Evolutionary conservation across 176 grass and related monocot species (phyloP).

Genomic region (Oryza rufipogon): DNA sequence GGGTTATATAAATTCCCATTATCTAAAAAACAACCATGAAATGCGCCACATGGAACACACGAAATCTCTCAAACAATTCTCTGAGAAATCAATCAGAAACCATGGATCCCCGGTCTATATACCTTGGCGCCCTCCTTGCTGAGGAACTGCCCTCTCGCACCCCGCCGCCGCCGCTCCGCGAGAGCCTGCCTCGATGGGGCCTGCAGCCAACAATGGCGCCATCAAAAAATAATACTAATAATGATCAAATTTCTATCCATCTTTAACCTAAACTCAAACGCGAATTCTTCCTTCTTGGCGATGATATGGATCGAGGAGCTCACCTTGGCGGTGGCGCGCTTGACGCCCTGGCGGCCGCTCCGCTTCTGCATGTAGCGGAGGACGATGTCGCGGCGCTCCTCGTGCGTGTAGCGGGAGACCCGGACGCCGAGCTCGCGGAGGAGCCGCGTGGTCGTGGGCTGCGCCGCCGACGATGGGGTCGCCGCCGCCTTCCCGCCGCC

Average conservation of each 20-base stretch:
- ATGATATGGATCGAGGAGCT: background rate
- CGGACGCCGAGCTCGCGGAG: constrained; percentile 83
- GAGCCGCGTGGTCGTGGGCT: constrained; percentile 68
- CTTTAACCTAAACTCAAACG: background rate
- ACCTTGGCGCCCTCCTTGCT: constrained; percentile 84
- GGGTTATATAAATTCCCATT: too few relatives aligned
- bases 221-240: background rate
- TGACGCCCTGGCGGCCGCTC: constrained; percentile 67
- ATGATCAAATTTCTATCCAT: background rate
- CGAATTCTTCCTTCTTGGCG: background rate
- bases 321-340: constrained; percentile 73
- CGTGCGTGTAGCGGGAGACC: constrained; percentile 84
- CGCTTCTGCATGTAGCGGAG: constrained; percentile 97
- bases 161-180: constrained; percentile 78
- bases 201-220: constrained; percentile 44
- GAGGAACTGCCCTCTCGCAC: constrained; percentile 83
- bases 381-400: constrained; percentile 96
- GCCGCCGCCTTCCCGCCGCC: constrained; percentile 4
- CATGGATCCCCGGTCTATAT: constrained; percentile 4
- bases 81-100: background rate
- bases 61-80: background rate
- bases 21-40: background rate
- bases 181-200: constrained; percentile 82
- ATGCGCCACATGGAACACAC: background rate
- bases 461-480: constrained; percentile 2